Evolutionary conservation across 371 early-diverging fungal species (phyloP).

Genomic region (Mortierella sp.): DNA sequence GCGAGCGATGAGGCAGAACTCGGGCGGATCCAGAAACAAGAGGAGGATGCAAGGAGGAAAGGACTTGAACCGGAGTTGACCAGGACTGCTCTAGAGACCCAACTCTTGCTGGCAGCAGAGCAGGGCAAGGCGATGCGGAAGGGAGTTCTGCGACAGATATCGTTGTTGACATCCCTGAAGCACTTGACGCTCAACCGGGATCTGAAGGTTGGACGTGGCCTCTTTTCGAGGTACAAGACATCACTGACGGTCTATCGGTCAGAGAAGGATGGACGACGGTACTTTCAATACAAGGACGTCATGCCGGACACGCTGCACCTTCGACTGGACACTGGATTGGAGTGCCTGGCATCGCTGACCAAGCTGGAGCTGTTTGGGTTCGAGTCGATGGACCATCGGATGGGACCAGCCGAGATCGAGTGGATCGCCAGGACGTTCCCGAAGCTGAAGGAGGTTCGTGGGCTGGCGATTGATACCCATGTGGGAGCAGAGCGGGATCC

Average conservation of each 20-base stretch:
- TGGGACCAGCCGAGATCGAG: neutral
- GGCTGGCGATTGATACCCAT: neutral
- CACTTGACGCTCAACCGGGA: slow-evolving; percentile 4
- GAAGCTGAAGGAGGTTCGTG: neutral
- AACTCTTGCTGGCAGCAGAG: neutral
- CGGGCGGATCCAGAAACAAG: neutral
- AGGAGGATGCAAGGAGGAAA: neutral
- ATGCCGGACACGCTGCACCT: neutral
- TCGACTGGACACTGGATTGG: slow-evolving; percentile 6
- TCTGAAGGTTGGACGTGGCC: neutral
- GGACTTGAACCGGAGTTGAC: neutral
- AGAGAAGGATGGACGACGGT: neutral
- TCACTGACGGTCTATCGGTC: neutral
- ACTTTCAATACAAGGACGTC: neutral
- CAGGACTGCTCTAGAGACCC: neutral
- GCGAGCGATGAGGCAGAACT: neutral
- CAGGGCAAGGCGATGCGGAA: neutral
- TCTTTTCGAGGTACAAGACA: slow-evolving; percentile 4
- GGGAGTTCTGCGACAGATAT: neutral
- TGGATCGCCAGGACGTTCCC: slow-evolving; percentile 7
- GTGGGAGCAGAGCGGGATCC: neutral
- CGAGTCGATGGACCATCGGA: slow-evolving; percentile 5
- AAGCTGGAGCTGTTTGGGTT: slow-evolving; percentile 8
- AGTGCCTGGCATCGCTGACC: neutral
- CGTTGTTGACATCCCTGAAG: neutral